Evolutionary conservation across 208 protist genomes (phyloP).

Genomic region (Trypanosomatidae sp.): DNA sequence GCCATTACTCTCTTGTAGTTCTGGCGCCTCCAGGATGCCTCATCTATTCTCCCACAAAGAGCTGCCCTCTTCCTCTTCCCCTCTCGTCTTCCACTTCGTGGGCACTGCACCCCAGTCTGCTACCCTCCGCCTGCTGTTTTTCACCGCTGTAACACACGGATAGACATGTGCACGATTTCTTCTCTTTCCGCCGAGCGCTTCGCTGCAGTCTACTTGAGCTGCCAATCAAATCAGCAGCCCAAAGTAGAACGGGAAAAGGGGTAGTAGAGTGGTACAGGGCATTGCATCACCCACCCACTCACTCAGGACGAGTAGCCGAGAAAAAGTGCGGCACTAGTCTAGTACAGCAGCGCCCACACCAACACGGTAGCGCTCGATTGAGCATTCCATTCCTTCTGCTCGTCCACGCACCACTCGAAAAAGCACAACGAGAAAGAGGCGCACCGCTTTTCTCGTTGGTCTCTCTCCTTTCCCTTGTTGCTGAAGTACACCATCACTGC

Average conservation of each 20-base stretch:
- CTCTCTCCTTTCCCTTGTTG: not conserved
- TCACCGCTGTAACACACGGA: not conserved
- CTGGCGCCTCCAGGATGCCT: not conserved
- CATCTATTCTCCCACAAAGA: not conserved
- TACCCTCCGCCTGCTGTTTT: not conserved
- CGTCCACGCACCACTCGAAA: not conserved
- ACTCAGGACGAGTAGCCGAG: not conserved
- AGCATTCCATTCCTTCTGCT: not conserved
- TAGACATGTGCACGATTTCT: not conserved
- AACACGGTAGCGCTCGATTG: not conserved
- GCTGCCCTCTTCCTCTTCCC: not conserved
- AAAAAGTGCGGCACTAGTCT: not conserved
- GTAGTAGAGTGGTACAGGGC: not conserved
- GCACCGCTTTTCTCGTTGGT: not conserved
- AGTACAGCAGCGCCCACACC: not conserved
- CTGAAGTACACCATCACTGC: not conserved
- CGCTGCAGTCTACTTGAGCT: not conserved
- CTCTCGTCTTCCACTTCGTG: not conserved
- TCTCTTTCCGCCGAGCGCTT: not conserved
- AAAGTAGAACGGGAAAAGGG: not conserved
- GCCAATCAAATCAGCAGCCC: not conserved
- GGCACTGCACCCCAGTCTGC: not conserved
- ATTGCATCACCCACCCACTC: not conserved
- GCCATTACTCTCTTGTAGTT: not conserved
- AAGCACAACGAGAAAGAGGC: not conserved